Percentiles rank a stretch among this genome's conserved stretches.
Conservation (phyloP, 2,329 filamentous ascomycete species). For the Cercospora sesami region DNA sequence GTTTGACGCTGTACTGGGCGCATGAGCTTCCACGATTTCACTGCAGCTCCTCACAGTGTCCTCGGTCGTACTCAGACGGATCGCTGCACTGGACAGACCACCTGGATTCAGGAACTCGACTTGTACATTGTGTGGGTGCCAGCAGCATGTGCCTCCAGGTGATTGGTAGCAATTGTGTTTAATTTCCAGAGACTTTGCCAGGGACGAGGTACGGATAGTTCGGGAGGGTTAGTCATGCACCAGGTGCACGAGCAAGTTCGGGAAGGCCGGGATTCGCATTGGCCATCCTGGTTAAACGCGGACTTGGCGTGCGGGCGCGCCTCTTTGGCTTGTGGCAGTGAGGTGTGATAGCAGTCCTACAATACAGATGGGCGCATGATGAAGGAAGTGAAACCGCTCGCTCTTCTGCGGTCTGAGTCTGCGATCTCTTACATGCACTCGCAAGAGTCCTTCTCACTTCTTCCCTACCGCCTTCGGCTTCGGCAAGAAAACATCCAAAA, state of each 20-base stretch:
- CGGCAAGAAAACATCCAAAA: slow-evolving; percentile 64
- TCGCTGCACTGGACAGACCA: background rate
- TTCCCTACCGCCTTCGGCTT: slow-evolving; percentile 46
- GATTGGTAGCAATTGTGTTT: slow-evolving; percentile 3
- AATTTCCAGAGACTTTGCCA: slow-evolving; percentile 11
- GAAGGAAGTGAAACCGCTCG: too few relatives aligned
- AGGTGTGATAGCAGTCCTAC: background rate
- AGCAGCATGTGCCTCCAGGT: background rate
- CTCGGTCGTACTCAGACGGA: background rate
- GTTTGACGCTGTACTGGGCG: background rate
- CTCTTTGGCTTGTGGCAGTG: background rate
- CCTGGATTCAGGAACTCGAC: background rate
- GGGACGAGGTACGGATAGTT: slow-evolving; percentile 3
- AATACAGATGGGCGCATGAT: too few relatives aligned
- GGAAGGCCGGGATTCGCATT: background rate
- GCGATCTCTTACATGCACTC: background rate
- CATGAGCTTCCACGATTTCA: background rate
- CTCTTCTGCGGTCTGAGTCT: too few relatives aligned
- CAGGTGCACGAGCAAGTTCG: background rate
- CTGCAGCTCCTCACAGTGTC: background rate
- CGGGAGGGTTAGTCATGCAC: background rate
- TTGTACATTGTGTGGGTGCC: background rate
- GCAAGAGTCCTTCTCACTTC: background rate
- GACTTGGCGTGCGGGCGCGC: background rate
- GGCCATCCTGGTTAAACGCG: background rate